Evolutionary conservation across 306 rosid genomes (phyloP).

Genomic region (Delonix regia): DNA sequence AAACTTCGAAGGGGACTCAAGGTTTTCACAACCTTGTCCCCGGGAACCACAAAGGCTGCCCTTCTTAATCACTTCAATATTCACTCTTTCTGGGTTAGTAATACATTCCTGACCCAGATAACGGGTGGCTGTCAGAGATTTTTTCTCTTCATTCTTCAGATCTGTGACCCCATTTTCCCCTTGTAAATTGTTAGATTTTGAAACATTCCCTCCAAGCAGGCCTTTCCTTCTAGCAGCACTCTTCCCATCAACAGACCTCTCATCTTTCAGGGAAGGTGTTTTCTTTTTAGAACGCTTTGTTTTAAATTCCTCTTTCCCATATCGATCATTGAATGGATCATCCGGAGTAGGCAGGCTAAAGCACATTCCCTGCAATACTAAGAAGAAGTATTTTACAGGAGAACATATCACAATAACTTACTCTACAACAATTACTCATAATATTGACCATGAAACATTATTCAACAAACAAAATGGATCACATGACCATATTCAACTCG

Average conservation of each 20-base stretch:
- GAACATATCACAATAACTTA: constrained; percentile 19
- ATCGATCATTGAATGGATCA: constrained; percentile 85
- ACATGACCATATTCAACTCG: neutral
- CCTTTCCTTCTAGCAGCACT: constrained; percentile 31
- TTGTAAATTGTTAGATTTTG: constrained; percentile 18
- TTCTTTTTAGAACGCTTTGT: constrained; percentile 38
- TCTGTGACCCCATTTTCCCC: constrained; percentile 12
- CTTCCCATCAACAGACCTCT: constrained; percentile 45
- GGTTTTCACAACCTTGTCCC: constrained; percentile 39
- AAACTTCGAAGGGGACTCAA: constrained; percentile 74
- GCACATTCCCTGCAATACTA: constrained; percentile 84
- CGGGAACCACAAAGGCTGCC: constrained; percentile 23
- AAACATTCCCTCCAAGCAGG: constrained; percentile 25
- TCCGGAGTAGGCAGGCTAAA: constrained; percentile 83
- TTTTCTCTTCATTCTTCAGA: constrained; percentile 33
- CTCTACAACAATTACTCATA: neutral
- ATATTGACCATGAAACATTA: constrained; percentile 1
- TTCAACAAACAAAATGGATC: constrained; percentile 11
- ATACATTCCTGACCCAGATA: constrained; percentile 27
- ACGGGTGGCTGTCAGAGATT: constrained; percentile 17
- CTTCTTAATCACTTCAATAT: constrained; percentile 37
- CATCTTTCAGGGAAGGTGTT: constrained; percentile 35
- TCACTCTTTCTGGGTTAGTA: constrained; percentile 32
- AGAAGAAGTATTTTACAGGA: constrained; percentile 10
- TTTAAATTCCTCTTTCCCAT: constrained; percentile 53